Evolutionary conservation across 805 yeast genomes (phyloP), one percentile per base, ranked within the genome.

Genomic region (Lipomyces kockii): DNA sequence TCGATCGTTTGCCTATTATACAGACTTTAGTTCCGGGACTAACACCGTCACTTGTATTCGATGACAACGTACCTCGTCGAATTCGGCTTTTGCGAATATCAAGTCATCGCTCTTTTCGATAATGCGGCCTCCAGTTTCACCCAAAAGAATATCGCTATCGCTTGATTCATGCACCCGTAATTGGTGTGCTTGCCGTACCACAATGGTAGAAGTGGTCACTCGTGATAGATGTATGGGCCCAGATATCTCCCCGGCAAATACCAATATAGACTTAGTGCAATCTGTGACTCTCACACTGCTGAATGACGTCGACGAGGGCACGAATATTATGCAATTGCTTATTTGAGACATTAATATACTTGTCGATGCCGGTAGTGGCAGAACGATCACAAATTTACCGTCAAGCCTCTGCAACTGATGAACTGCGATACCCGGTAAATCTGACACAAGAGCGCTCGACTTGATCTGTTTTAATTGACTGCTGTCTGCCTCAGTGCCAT

Each of bases 221-320:
- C 64, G 55, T 11, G 70, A 59, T 7, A 70, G 37, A 29, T 65
- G 63, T 7, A 69, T 53, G 7, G 73, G 70, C 2, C 73, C 73
- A 14, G 43, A 49, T 29, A 70, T 37, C 12, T n/a, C 49, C 17
- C 59, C 27, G 7, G 49, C 58, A 17, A 68, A 37, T 11, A 69
- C 37, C 17, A 70, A 29, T 17, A 66, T 49, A 1, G 66, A 60
- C 35, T 57, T 34, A 2, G 56, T 5, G 34, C 60, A 54, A 29
- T 60, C 65, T 32, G 20, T 34, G 46, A 70, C 60, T 35, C 63
- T 70, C 9, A 66, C 63, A 25, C 35, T 64, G 27, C 29, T 39
- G n/a, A 32, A 43, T 27, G 57, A 55, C 37, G 3, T 22, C 9
- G 58, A 43, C 46, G 60, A 12, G 8, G 61, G 62, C 8, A 69